Percentiles rank a stretch among this genome's conserved stretches.
Conservation (phyloP, 78 protist genomes). For the Emiliania huxleyi region DNA sequence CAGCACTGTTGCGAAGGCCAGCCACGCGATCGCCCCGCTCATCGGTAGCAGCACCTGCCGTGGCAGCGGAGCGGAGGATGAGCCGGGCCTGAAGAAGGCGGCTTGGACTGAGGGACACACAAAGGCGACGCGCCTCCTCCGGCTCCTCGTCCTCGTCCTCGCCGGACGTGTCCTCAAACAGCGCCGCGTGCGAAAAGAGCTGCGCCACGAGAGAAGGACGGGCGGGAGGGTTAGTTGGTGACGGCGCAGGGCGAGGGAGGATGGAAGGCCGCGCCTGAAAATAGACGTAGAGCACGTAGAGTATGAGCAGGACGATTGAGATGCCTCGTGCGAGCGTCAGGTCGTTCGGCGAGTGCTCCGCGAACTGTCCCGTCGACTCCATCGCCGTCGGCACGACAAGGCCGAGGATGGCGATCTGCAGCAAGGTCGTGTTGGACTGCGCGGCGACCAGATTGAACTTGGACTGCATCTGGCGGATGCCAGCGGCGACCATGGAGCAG, state of each 20-base stretch:
- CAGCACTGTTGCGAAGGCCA: conserved; percentile 28
- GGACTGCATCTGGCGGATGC: neutral
- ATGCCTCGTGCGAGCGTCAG: neutral
- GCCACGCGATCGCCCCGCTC: neutral
- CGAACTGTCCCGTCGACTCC: neutral
- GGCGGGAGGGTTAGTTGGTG: too few relatives aligned
- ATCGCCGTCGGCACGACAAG: conserved; percentile 33
- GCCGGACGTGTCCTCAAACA: conserved; percentile 41
- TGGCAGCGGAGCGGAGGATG: too few relatives aligned
- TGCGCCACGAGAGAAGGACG: too few relatives aligned
- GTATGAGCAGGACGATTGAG: neutral
- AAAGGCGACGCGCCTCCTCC: too few relatives aligned
- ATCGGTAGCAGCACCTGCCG: neutral
- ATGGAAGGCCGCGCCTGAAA: neutral
- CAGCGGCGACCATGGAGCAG: conserved; percentile 30
- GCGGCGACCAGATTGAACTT: conserved; percentile 38
- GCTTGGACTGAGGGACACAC: too few relatives aligned
- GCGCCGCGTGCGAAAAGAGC: neutral
- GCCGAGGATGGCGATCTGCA: conserved; percentile 33
- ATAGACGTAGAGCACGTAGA: neutral
- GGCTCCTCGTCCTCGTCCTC: too few relatives aligned
- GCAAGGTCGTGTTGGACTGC: conserved; percentile 23
- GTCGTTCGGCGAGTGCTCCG: neutral
- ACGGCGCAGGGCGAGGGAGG: too few relatives aligned
- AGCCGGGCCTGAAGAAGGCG: too few relatives aligned